Base-by-base conservation (phyloP, 2,329 filamentous ascomycete genomes). In the Stenocarpella maydis region DNA sequence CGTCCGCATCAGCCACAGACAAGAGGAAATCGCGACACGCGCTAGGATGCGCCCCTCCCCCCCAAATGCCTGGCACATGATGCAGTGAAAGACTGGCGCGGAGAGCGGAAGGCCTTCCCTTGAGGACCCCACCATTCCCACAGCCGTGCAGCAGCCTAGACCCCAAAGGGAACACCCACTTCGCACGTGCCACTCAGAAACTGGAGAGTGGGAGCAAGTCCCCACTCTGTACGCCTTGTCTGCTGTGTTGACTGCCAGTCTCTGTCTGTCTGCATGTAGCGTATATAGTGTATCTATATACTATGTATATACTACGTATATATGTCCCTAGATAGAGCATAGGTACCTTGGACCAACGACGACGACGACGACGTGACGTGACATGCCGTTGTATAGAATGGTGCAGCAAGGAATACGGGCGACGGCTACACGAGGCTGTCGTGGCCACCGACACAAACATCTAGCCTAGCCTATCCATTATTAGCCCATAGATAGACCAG, bases 1-100 rank as follows among this genome's bases (percentile, higher is more conserved):
- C 41, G 50, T 55, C 43, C 45, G 64, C 58, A 61, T 47, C 58
- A n/a, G 58, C 58, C 55, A 61, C 41, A 49, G 53, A 24, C 58
- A 47, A 63, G 58, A 49, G 53, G 52, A 70, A 70, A 61, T 68
- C 65, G 69, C 69, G 69, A 64, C 53, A 68, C 69, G 65, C 69
- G 69, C 69, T 70, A 70, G 61, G 47, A 61, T 43, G 55, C 39
- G n/a, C n/a, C n/a, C n/a, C n/a, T n/a, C n/a, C n/a, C n/a, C 14
- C 31, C 52, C 28, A 4, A 34, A n/a, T 12, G 41, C 41, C 58
- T 61, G 58, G 65, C 69, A 70, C 69, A 67, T 70, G 69, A 70
- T 67, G 69, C 65, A 67, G 67, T 63, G 17, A 63, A 64, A 64
- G 69, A 68, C 54, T 68, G 37, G 55, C 65, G 65, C 69, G 69